These are phyloP conservation scores for Discostella pseudostelligera DNA, from an alignment of 108 stramenopile species.

Conservation along the genomic window DNA sequence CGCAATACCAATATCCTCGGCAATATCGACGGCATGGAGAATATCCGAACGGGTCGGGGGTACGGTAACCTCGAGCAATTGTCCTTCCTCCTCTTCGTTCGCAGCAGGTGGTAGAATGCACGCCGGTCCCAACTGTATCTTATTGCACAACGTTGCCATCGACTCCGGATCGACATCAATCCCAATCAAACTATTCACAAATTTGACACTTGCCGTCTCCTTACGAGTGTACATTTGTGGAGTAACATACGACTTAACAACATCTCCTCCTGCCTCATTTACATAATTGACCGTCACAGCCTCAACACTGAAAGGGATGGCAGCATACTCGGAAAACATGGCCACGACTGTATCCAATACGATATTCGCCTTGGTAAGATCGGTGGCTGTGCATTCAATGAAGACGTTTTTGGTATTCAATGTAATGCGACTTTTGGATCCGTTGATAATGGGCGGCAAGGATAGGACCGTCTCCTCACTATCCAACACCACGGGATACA, in stretches of 20 bases:
- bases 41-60: conserved; percentile 98
- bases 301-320: conserved; percentile 87
- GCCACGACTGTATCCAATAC: conserved; percentile 97
- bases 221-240: conserved; percentile 70
- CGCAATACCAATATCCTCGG: conserved; percentile 99
- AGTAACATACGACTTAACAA: conserved; percentile 74
- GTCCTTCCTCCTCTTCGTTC: conserved; percentile 50
- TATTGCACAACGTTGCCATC: conserved; percentile 88
- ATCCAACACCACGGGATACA: conserved; percentile 95
- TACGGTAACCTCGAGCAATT: conserved; percentile 87
- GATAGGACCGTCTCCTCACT: conserved; percentile 82
- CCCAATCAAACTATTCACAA: conserved; percentile 90
- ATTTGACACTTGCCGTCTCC: conserved; percentile 75
- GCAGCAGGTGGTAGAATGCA: conserved; percentile 42
- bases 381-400: conserved; percentile 99
- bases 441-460: conserved; percentile 99
- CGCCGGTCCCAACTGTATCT: conserved; percentile 96
- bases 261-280: conserved; percentile 46
- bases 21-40: conserved; percentile 96
- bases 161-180: conserved; percentile 71
- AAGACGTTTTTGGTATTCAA: conserved; percentile 95
- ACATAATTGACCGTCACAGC: conserved; percentile 93
- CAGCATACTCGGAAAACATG: conserved; percentile 96
- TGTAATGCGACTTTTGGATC: conserved; percentile 87
- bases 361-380: conserved; percentile 98